These are phyloP conservation scores for Nakazawaea sp. DNA, from an alignment of 805 yeast genomes.

Conservation along the genomic window DNA sequence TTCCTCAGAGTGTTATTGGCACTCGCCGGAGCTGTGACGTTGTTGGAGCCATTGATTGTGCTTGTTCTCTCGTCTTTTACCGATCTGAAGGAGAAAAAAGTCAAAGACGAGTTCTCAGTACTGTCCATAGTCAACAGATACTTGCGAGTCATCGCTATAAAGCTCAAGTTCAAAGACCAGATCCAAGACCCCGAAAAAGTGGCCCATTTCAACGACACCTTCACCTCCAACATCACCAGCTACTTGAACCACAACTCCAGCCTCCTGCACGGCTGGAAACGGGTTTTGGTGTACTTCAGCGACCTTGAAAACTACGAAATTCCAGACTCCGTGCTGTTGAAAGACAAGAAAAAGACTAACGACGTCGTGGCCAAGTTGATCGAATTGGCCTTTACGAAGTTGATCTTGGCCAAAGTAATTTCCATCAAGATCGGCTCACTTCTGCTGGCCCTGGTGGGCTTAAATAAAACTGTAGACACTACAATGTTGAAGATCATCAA, in stretches of 20 bases:
- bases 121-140: background rate
- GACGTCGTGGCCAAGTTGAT: background rate
- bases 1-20: constrained; percentile 15
- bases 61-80: background rate
- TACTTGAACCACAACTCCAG: background rate
- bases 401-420: constrained; percentile 9
- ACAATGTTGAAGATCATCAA: constrained; percentile 10
- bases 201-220: background rate
- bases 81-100: background rate
- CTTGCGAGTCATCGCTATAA: background rate
- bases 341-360: constrained; percentile 2
- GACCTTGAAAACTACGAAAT: background rate
- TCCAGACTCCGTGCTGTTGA: constrained; percentile 2
- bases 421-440: constrained; percentile 13
- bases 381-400: constrained; percentile 4
- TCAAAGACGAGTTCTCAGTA: background rate
- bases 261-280: constrained; percentile 1
- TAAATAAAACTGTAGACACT: constrained; percentile 3
- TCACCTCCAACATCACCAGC: background rate
- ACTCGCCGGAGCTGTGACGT: constrained; percentile 16
- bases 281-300: background rate
- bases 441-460: constrained; percentile 8
- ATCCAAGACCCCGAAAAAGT: constrained; percentile 2
- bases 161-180: constrained; percentile 3
- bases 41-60: constrained; percentile 14